Evolutionary conservation across 805 yeast species (phyloP).

Genomic region (Dipodascus geniculatus): DNA sequence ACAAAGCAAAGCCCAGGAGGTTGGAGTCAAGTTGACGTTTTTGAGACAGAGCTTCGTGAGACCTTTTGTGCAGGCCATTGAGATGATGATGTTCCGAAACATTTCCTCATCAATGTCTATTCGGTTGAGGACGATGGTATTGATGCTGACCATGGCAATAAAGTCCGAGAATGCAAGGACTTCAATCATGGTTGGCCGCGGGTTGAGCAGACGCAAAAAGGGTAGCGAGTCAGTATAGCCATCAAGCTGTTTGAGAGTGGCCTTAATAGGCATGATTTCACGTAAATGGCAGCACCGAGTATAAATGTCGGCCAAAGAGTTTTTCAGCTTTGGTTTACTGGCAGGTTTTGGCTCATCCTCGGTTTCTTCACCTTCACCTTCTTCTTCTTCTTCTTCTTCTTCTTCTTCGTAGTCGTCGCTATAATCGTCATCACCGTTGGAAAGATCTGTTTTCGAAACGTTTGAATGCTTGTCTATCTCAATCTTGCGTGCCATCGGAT

Average conservation of each 20-base stretch:
- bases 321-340: conserved; percentile 12
- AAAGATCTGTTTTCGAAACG: too few species aligned
- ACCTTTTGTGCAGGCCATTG: conserved; percentile 53
- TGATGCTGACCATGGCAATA: conserved; percentile 71
- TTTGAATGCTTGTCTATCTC: not conserved
- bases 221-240: conserved; percentile 69
- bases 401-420: too few species aligned
- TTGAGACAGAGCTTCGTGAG: conserved; percentile 65
- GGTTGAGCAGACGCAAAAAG: conserved; percentile 61
- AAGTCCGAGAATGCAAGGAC: conserved; percentile 82
- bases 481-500: not conserved
- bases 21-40: conserved; percentile 59
- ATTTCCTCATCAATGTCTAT: conserved; percentile 62
- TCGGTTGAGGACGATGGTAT: conserved; percentile 67
- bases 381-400: not conserved
- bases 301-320: conserved; percentile 60
- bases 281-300: conserved; percentile 89
- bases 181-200: conserved; percentile 85
- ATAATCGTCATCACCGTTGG: too few species aligned
- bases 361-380: conserved; percentile 2
- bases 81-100: conserved; percentile 57
- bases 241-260: conserved; percentile 69
- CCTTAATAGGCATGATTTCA: conserved; percentile 86
- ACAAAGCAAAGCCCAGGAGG: conserved; percentile 73
- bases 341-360: conserved; percentile 24